phyloP scores from a whole-genome alignment of 768 basidiomycete genomes.

The Amanita pseudoporphyria region DNA sequence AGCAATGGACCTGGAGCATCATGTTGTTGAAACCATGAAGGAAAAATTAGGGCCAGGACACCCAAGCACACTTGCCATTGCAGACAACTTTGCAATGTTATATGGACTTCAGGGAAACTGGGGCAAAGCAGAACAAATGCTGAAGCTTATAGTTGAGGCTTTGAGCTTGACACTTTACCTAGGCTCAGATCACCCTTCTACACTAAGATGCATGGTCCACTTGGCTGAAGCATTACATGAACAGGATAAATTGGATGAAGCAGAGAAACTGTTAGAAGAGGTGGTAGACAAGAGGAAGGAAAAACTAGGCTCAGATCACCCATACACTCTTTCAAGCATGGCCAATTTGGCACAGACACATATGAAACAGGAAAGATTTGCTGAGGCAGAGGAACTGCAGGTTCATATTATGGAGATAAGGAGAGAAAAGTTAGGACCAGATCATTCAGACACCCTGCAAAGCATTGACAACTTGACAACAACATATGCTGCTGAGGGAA shows the following conservation, averaged over 20 bases:
- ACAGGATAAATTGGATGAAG: conserved; percentile 1
- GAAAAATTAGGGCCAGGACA: neutral
- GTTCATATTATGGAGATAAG: neutral
- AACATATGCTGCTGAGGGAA: neutral
- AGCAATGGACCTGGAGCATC: neutral
- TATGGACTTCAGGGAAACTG: conserved; percentile 5
- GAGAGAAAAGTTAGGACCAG: neutral
- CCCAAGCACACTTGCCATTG: neutral
- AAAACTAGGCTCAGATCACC: neutral
- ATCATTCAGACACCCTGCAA: neutral
- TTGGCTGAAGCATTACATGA: neutral
- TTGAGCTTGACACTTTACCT: neutral
- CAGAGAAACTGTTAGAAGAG: neutral
- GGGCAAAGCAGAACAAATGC: conserved; percentile 7
- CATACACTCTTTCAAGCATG: neutral
- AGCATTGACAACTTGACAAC: neutral
- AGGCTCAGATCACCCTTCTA: conserved; percentile 5
- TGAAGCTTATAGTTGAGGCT: conserved; percentile 2
- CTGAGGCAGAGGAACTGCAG: neutral
- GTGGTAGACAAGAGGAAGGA: neutral
- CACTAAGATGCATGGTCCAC: conserved; percentile 1
- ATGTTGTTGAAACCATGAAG: neutral
- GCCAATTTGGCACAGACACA: neutral
- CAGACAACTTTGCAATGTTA: neutral
- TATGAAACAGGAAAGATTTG: neutral